Evolutionary conservation across 257 asterid genomes (phyloP).

Genomic region (Schizonepeta tenuifolia): DNA sequence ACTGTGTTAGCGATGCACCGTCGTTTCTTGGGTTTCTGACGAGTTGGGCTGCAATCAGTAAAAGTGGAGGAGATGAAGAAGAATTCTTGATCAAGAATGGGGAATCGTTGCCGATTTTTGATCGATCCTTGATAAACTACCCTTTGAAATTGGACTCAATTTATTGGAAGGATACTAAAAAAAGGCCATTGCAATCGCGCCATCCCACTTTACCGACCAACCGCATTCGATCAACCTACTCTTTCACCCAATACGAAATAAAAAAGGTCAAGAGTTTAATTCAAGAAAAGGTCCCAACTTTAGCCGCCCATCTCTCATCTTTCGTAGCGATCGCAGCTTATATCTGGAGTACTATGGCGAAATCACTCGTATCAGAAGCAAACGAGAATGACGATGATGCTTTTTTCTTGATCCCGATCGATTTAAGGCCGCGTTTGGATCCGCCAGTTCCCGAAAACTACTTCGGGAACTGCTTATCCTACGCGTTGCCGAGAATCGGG

Average conservation of each 20-base stretch:
- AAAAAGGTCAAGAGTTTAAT: conserved; percentile 42
- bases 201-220: conserved; percentile 31
- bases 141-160: conserved; percentile 31
- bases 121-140: conserved; percentile 40
- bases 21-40: conserved; percentile 39
- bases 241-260: conserved; percentile 30
- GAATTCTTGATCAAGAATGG: not conserved
- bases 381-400: not conserved
- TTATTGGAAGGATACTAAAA: conserved; percentile 9
- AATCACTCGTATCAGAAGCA: conserved; percentile 23
- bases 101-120: conserved; percentile 27
- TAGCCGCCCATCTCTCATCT: conserved; percentile 37
- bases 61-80: conserved; percentile 24
- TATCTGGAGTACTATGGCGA: conserved; percentile 43
- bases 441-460: conserved; percentile 42
- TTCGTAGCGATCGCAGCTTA: conserved; percentile 46
- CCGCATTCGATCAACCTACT: conserved; percentile 45
- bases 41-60: conserved; percentile 50
- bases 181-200: not conserved
- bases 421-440: conserved; percentile 33
- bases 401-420: conserved; percentile 38
- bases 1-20: conserved; percentile 46
- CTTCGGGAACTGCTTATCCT: conserved; percentile 38
- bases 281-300: conserved; percentile 26
- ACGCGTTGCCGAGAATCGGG: conserved; percentile 25